Evolutionary conservation across 805 yeast species (phyloP).

Genomic region (Cyberlindnera suaveolens): DNA sequence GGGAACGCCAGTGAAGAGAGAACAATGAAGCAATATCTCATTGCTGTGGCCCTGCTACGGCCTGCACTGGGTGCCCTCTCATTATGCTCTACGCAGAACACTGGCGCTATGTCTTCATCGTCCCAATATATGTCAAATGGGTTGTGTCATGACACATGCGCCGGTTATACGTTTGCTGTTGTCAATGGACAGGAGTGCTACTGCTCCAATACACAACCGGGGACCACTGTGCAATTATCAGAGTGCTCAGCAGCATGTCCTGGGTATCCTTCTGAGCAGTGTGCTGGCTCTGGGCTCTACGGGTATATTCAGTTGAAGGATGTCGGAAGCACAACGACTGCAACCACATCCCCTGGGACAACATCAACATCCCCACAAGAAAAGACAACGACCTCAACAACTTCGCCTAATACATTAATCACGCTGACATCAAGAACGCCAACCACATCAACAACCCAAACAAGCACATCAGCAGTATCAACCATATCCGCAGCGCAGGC

Average conservation of each 20-base stretch:
- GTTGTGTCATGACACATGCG: conserved; percentile 34
- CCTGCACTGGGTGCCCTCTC: conserved; percentile 5
- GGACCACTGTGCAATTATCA: conserved; percentile 27
- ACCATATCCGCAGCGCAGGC: conserved; percentile 7
- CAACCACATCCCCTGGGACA: conserved; percentile 19
- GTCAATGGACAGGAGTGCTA: conserved; percentile 34
- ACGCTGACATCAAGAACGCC: conserved; percentile 8
- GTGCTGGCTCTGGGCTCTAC: conserved; percentile 32
- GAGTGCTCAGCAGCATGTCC: conserved; percentile 35
- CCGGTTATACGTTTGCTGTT: conserved; percentile 40
- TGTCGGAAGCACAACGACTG: conserved; percentile 8
- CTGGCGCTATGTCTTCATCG: conserved; percentile 13
- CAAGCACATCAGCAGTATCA: conserved; percentile 2
- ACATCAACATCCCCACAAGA: conserved; percentile 3
- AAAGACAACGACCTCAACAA: conserved; percentile 9
- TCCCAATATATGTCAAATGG: conserved; percentile 35
- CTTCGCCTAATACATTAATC: conserved; percentile 5
- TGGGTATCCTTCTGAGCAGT: conserved; percentile 36
- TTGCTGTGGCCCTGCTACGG: neutral
- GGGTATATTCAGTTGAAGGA: conserved; percentile 32
- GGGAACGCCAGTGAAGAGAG: too few species aligned
- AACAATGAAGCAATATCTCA: too few species aligned
- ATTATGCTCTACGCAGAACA: conserved; percentile 16
- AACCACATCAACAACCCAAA: conserved; percentile 5
- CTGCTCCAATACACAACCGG: conserved; percentile 37